Base-by-base conservation (phyloP, 306 rosid genomes). In the Prunus mongolica region DNA sequence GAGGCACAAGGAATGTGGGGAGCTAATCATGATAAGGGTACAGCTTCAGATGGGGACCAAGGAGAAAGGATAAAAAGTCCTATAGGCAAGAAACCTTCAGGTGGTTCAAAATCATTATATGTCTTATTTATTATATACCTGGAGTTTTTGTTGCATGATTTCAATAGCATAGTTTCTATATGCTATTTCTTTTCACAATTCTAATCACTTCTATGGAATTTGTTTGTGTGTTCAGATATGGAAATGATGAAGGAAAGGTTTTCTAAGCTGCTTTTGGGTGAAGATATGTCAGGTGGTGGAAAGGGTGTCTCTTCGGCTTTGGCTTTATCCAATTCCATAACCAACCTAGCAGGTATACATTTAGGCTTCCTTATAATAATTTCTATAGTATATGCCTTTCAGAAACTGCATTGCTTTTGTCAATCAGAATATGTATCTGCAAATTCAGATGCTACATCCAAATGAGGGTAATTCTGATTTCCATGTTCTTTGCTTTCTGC, bases 241-340 rank as follows among this genome's bases (percentile, higher is more conserved):
- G 97, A 96, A 0, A 22, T 87, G 93, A 82, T 91, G 84, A 91
- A 89, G 86, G 99, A 91, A 64, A 89, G 88, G 83, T 91, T 96
- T 86, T 76, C 94, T 27, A 96, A 91, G 89, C 82, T 96, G 72
- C 98, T 96, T 74, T 65, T 96, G 77, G 99, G 98, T 56, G 99
- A 96, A 82, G 99, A 96, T 74, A 92, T 96, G 97, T 96, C 99
- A 19, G 99, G 98, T 72, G 98, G 97, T 61, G 99, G 98, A 64
- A 96, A 96, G 73, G 99, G 98, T 62, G 98, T 92, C 79, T 91
- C 97, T 80, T 96, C 99, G 12, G 99, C 98, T 50, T 75, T 92
- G 78, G 98, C 99, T 72, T 77, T 96, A 88, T 96, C 99, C 18
- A 96, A 96, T 82, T 89, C 99, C 76, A 81, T 89, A 64, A 96